A percentile compares a stretch with the other conserved stretches of the same genome.
Evolutionary conservation across 139 green algal species (phyloP).

Genomic region (Monoraphidium neglectum): DNA sequence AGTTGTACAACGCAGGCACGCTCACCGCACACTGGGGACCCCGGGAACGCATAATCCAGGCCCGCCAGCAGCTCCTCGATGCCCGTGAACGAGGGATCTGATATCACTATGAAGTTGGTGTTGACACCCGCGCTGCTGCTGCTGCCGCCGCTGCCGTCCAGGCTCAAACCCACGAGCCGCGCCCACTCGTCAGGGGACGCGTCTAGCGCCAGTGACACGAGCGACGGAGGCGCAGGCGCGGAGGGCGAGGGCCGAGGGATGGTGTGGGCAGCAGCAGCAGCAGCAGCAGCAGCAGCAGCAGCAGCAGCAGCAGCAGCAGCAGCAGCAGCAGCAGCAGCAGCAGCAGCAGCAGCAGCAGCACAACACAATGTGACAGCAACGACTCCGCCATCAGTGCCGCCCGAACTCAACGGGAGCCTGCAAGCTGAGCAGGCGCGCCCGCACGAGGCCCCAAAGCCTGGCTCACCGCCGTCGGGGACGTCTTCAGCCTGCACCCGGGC

Average conservation of each 20-base stretch:
- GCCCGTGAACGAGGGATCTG: slow-evolving; percentile 42
- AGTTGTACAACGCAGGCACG: neutral
- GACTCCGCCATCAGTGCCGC: too few species aligned
- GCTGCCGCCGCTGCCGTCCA: slow-evolving; percentile 5
- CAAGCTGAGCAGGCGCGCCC: too few species aligned
- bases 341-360: neutral
- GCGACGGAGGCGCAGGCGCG: neutral
- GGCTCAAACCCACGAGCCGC: slow-evolving; percentile 32
- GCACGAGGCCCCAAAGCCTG: neutral
- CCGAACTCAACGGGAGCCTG: neutral
- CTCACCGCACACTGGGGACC: slow-evolving; percentile 44
- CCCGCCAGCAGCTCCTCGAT: slow-evolving; percentile 45
- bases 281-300: neutral
- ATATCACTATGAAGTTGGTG: slow-evolving; percentile 37
- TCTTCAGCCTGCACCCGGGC: slow-evolving; percentile 27
- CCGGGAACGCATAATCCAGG: slow-evolving; percentile 51
- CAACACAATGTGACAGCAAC: neutral
- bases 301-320: neutral
- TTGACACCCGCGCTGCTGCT: neutral
- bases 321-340: neutral
- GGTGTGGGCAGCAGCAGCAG: neutral
- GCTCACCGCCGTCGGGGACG: slow-evolving; percentile 47
- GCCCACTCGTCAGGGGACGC: slow-evolving; percentile 40
- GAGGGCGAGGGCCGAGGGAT: neutral
- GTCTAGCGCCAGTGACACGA: slow-evolving; percentile 23